Base-by-base conservation (phyloP, 2,329 filamentous ascomycete species). In the Arthrobotrys iridis region DNA sequence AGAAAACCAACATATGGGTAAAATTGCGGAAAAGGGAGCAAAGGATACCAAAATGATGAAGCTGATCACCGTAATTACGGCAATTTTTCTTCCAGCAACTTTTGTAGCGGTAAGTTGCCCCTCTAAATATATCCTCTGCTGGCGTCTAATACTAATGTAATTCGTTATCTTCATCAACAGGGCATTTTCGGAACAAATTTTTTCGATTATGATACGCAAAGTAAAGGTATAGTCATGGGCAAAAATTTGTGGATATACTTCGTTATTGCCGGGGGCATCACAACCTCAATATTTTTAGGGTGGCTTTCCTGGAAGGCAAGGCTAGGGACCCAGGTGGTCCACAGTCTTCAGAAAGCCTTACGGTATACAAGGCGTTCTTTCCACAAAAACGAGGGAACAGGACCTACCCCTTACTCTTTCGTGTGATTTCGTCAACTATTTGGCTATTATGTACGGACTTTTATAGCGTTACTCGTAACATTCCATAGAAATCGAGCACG, bases 161-260 rank as follows among this genome's bases (percentile, higher is more conserved):
- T 28, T 52, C 11, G 18, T 18, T 5, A n/a, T 26, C 40, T 4
- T 20, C 15, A 11, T 2, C 28, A 40, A 48, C 15, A 63, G 59
- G 50, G 59, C n/a, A 63, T 63, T 7, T 63, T 63, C 50, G 59
- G 59, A 18, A 63, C 59, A 35, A 63, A 63, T 20, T 63, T 63
- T 28, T 63, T 63, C 15, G 22, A 50, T 20, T 63, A 35, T 26
- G 41, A 50, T 13, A 28, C 18, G 1, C 35, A 22, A 18, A 28
- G 4, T 3, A 20, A 50, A 15, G n/a, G 18, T 1, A 63, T 63
- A 35, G 59, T 48, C n/a, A 18, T 50, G 26, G 59, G 41, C 6
- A 35, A 50, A 13, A 50, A 63, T 22, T 3, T 63, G 7, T 63
- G 41, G 59, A 50, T 63, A n/a, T 63, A 63, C 15, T 63, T 63